These are phyloP conservation scores for Leucocoprinus birnbaumii DNA, from an alignment of 768 basidiomycete genomes.

Conservation along the genomic window DNA sequence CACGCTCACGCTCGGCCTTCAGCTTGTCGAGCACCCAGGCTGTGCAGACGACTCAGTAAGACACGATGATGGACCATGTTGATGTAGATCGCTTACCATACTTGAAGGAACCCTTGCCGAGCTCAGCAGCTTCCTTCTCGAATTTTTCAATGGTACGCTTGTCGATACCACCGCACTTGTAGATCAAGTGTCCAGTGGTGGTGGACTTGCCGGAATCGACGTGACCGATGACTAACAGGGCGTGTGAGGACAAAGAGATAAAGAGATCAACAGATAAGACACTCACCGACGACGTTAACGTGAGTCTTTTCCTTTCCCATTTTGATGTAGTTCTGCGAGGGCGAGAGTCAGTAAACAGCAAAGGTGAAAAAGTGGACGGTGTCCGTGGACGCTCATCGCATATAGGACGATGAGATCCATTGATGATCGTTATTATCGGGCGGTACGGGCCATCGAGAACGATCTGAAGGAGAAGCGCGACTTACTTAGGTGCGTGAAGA, in stretches of 20 bases:
- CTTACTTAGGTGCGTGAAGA: conserved; percentile 33
- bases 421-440: conserved; percentile 11
- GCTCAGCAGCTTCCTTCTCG: conserved; percentile 99
- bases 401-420: conserved; percentile 25
- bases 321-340: conserved; percentile 52
- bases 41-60: conserved; percentile 37
- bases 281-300: conserved; percentile 96
- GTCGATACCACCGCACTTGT: conserved; percentile 99
- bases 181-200: conserved; percentile 99
- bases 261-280: conserved; percentile 24
- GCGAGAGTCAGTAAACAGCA: conserved; percentile 23
- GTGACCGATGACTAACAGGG: conserved; percentile 87
- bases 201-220: conserved; percentile 99
- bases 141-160: conserved; percentile 99
- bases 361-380: conserved; percentile 16
- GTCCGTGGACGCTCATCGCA: conserved; percentile 19
- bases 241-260: conserved; percentile 25
- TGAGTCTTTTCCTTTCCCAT: conserved; percentile 97
- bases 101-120: conserved; percentile 99
- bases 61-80: neutral
- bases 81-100: conserved; percentile 61
- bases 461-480: conserved; percentile 19
- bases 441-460: conserved; percentile 5
- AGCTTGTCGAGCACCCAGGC: conserved; percentile 99
- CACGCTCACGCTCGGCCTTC: conserved; percentile 99